Evolutionary conservation across 202 grass and related monocot species (phyloP).

Genomic region (Zoysia matrella): DNA sequence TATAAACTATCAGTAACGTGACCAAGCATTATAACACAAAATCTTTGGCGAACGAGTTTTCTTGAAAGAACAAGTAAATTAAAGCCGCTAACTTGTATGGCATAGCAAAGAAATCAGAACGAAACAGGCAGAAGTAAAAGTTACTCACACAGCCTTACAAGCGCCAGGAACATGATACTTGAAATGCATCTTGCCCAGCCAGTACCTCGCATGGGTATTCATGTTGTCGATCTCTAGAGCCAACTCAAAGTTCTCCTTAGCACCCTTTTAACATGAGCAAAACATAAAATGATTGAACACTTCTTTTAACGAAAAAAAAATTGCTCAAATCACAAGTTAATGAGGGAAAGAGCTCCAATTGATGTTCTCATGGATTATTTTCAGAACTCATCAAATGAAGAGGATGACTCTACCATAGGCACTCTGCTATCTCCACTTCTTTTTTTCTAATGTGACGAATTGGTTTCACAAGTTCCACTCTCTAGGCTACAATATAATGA

Average conservation of each 20-base stretch:
- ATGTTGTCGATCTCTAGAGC: slow-evolving; percentile 87
- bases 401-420: neutral
- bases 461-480: neutral
- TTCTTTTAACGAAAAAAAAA: no score
- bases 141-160: slow-evolving; percentile 82
- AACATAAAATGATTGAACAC: slow-evolving; percentile 6
- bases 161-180: slow-evolving; percentile 96
- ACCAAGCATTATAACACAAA: slow-evolving; percentile 6
- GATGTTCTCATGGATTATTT: neutral
- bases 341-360: neutral
- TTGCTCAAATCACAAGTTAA: no score
- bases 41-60: neutral
- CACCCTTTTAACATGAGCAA: slow-evolving; percentile 50
- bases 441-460: neutral
- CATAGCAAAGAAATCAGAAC: neutral
- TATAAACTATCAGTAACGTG: no score
- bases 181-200: slow-evolving; percentile 94
- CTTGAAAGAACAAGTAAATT: slow-evolving; percentile 22
- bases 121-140: slow-evolving; percentile 18
- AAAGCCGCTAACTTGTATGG: neutral
- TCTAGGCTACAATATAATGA: neutral
- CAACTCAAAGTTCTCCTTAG: slow-evolving; percentile 93
- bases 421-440: neutral
- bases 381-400: neutral
- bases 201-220: slow-evolving; percentile 88